Conservation (phyloP, 2,329 filamentous ascomycete genomes). For the Cladosporium sphaerospermum region DNA sequence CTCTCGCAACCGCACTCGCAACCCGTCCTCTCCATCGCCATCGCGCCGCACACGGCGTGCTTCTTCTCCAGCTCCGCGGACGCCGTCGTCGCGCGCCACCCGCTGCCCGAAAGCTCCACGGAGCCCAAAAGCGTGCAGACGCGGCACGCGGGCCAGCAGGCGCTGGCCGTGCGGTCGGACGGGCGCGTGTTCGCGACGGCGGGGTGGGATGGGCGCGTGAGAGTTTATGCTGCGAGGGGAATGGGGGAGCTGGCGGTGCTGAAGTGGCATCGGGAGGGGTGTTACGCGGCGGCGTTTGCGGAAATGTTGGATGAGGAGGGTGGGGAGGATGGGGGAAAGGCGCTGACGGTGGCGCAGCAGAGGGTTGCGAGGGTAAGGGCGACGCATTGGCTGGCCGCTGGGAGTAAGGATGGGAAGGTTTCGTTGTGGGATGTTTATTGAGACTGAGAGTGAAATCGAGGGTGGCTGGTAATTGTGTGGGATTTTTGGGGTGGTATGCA, state of each 20-base stretch:
- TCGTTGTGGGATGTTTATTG: constrained; percentile 90
- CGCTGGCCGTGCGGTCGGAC: constrained; percentile 69
- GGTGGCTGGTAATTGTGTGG: not conserved
- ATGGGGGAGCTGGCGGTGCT: constrained; percentile 85
- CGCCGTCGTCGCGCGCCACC: constrained; percentile 69
- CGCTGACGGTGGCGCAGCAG: constrained; percentile 27
- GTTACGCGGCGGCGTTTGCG: constrained; percentile 73
- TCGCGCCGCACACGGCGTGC: constrained; percentile 38
- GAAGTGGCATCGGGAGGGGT: constrained; percentile 89
- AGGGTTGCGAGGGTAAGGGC: constrained; percentile 52
- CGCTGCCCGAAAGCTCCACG: constrained; percentile 38
- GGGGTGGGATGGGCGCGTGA: constrained; percentile 79
- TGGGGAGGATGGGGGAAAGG: not conserved
- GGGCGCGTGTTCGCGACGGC: constrained; percentile 80
- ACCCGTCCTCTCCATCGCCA: constrained; percentile 63
- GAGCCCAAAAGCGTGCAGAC: constrained; percentile 52
- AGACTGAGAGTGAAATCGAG: constrained; percentile 6
- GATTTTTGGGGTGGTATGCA: not conserved
- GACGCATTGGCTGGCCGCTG: constrained; percentile 84
- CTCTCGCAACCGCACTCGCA: constrained; percentile 65
- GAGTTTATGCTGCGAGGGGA: constrained; percentile 71
- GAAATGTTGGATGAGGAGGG: constrained; percentile 25
- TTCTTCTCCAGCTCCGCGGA: constrained; percentile 83
- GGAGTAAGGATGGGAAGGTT: constrained; percentile 90
- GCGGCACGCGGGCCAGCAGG: constrained; percentile 86